A percentile compares a stretch with the other conserved stretches of the same genome.
Conservation (phyloP, 169 alveolate genomes). For the Ichthyophthirius multifiliis region DNA sequence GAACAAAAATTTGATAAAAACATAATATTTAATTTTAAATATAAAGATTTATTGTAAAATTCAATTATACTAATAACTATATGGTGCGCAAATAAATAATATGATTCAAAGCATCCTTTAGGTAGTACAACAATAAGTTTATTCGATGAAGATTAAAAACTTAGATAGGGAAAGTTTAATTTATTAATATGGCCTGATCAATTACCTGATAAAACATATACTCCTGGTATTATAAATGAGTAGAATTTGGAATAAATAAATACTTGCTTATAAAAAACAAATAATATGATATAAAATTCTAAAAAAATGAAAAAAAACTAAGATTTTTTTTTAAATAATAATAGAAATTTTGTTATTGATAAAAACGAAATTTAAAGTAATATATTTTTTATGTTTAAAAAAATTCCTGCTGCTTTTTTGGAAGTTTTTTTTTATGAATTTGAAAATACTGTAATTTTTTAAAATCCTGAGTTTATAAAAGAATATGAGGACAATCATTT, state of each 20-base stretch:
- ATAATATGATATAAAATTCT: too few species aligned
- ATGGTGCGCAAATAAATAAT: background rate
- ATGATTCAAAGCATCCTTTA: background rate
- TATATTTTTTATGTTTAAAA: slow-evolving; percentile 4
- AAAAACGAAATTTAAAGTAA: too few species aligned
- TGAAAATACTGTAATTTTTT: background rate
- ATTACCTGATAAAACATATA: background rate
- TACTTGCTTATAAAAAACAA: slow-evolving; percentile 16
- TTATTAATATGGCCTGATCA: slow-evolving; percentile 19
- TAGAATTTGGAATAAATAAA: slow-evolving; percentile 20
- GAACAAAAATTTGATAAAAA: too few species aligned
- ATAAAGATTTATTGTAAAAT: slow-evolving; percentile 23
- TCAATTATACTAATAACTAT: background rate
- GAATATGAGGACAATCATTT: too few species aligned
- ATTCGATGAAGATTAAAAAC: slow-evolving; percentile 16
- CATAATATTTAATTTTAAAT: background rate
- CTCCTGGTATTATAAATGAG: slow-evolving; percentile 30
- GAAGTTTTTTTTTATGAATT: slow-evolving; percentile 30
- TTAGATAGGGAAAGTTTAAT: slow-evolving; percentile 26
- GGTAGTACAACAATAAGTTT: slow-evolving; percentile 19
- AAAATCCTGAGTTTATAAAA: slow-evolving; percentile 25
- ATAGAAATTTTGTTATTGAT: too few species aligned
- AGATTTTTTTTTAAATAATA: too few species aligned
- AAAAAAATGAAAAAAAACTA: too few species aligned
- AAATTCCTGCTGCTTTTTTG: slow-evolving; percentile 26